Conservation (phyloP, 345 rosid genomes). For the Lenwebbia sp. region DNA sequence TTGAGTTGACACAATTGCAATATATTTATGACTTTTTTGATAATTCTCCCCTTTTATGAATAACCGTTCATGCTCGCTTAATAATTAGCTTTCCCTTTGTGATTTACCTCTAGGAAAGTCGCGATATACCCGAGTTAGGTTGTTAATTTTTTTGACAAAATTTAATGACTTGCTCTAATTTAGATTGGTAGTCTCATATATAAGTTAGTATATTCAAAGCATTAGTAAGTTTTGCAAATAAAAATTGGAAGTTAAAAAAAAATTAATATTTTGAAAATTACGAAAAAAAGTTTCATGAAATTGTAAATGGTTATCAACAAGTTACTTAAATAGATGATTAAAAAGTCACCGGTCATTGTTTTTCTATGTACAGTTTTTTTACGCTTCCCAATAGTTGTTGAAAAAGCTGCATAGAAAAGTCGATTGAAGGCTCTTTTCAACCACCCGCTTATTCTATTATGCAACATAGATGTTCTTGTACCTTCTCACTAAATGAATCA, state of each 20-base stretch:
- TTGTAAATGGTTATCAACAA: background rate
- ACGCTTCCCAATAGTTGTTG: background rate
- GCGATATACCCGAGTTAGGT: no score
- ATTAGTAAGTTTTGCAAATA: background rate
- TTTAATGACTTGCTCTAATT: no score
- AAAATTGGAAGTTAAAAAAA: background rate
- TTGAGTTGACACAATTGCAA: no score
- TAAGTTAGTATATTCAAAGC: no score
- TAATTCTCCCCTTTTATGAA: no score
- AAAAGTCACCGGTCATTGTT: background rate
- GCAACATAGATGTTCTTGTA: background rate
- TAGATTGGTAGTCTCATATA: no score
- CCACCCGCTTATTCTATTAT: background rate
- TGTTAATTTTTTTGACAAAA: no score
- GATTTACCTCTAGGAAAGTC: no score
- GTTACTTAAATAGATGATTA: background rate
- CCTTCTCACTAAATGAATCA: background rate
- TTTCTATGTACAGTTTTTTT: background rate
- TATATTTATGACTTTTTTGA: no score
- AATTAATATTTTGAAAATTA: background rate
- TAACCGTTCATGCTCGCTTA: no score
- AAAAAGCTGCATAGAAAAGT: background rate
- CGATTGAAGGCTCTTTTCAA: background rate
- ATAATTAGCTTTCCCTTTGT: no score
- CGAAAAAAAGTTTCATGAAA: background rate